A percentile compares a stretch with the other conserved stretches of the same genome.
Evolutionary conservation across 192 early-diverging fungal species (phyloP).

Genomic region (Cetraspora pellucida): DNA sequence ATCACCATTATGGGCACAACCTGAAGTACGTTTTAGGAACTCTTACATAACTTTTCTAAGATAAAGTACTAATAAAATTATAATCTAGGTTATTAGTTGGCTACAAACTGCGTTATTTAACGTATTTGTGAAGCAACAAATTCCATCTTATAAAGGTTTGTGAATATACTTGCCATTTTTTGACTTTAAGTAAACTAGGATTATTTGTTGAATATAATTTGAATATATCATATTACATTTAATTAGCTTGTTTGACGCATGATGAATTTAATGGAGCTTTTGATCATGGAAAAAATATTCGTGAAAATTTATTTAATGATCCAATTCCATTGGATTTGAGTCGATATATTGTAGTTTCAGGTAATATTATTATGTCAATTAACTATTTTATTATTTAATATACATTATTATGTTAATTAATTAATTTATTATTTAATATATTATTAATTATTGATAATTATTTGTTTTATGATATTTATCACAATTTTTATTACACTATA

Average conservation of each 20-base stretch:
- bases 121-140: slow-evolving; percentile 9
- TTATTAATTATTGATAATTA: slow-evolving; percentile 7
- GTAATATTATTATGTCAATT: slow-evolving; percentile 2
- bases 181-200: background rate
- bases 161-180: background rate
- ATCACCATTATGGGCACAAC: slow-evolving; percentile 81
- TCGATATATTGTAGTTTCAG: slow-evolving; percentile 50
- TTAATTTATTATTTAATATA: slow-evolving; percentile 18
- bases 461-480: no score
- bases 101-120: slow-evolving; percentile 36
- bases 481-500: no score
- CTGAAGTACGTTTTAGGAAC: slow-evolving; percentile 52
- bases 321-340: slow-evolving; percentile 45
- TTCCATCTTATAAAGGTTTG: slow-evolving; percentile 10
- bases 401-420: background rate
- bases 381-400: slow-evolving; percentile 20
- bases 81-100: slow-evolving; percentile 49
- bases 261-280: slow-evolving; percentile 8
- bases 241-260: background rate
- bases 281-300: slow-evolving; percentile 25
- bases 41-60: background rate
- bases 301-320: slow-evolving; percentile 9
- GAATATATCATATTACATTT: background rate
- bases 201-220: background rate
- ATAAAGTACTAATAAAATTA: slow-evolving; percentile 31